Base-by-base conservation (phyloP, 768 basidiomycete genomes). In the Tylopilus plumbeoviolaceoides region DNA sequence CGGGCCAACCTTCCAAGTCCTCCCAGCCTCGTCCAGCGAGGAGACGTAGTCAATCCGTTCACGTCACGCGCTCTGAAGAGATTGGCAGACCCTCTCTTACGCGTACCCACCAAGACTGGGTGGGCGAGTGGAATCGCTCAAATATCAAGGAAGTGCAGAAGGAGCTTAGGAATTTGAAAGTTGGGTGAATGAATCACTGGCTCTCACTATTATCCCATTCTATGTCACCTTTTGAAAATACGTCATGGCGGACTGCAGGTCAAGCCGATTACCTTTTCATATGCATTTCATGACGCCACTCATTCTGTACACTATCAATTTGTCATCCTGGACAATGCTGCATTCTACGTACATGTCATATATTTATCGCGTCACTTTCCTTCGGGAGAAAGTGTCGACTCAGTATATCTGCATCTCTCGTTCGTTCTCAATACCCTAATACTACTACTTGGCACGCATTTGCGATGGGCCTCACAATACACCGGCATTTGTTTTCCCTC, bases 111-210 rank as follows among this genome's bases (percentile, higher is more conserved):
- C 50, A 55, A 46, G 54, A 65, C 9, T 75, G 74, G 74, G 62
- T 61, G 11, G 74, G 74, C 46, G 73, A 73, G 51, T 75, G 74
- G 74, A 75, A 75, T 57, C 63, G 72, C 27, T 48, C 60, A 23
- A 62, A 72, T 54, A 75, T 75, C 28, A 54, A 54, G 43, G 71
- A 74, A 27, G 74, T 75, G 39, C 74, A 74, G 50, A 63, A 57
- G 27, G 67, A 73, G 50, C 66, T 75, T 31, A 61, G 74, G 25
- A 61, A 52, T 38, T 49, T 75, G 47, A 60, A 20, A 47, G 8
- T 31, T 8, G n/a, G 50, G 42, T 68, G 45, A 61, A 51, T 10
- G 23, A 6, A n/a, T 52, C 17, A 5, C 35, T 3, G 3, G n/a
- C 23, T 51, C 27, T 42, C 12, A 1, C 9, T 11, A 14, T 21